Evolutionary conservation across 345 rosid genomes (phyloP), one percentile per base, ranked within the genome.

Genomic region (Murraya koenigii): DNA sequence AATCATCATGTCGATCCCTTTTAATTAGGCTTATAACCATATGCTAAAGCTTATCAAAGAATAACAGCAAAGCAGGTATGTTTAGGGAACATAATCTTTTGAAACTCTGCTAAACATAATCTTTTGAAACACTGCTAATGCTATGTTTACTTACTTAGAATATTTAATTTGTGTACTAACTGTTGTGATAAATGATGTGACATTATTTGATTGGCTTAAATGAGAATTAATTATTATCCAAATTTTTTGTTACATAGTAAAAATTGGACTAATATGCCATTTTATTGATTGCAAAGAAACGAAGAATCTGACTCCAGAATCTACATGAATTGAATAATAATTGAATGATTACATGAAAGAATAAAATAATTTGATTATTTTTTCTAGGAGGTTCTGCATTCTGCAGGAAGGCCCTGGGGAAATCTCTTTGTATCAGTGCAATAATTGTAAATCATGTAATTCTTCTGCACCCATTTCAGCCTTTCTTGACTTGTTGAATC

Each of bases 401-500:
- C 94, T 1, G 55, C 7, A 55, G 92, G 90, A 52, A 90, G 55
- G 41, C 89, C 90, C 3, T 82, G 85, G 17, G 87, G 85, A 62
- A 88, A 93, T 8, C 94, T 78, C 68, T 85, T 89, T 35, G 78
- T 44, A 61, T 91, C 94, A 2, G 80, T 44, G 80, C 96, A 93
- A 60, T 91, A 93, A 83, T 89, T 83, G 70, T 93, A 91, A 25
- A 91, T 83, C 94, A 90, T 89, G 81, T 86, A 88, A 36, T 88
- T 93, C 62, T 60, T 78, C 66, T 82, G 90, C 36, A 90, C 92
- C 93, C 92, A 90, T 32, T 75, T 79, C 3, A 90, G 81, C 41
- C 61, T 75, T 1, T 82, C 71, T 23, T 82, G 79, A 71, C 86
- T 79, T 4, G 82, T 22, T 0, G 87, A 41, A 47, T 87, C 95